phyloP scores from a whole-genome alignment of 2,329 filamentous ascomycete species.

The Metarhizium rileyi region DNA sequence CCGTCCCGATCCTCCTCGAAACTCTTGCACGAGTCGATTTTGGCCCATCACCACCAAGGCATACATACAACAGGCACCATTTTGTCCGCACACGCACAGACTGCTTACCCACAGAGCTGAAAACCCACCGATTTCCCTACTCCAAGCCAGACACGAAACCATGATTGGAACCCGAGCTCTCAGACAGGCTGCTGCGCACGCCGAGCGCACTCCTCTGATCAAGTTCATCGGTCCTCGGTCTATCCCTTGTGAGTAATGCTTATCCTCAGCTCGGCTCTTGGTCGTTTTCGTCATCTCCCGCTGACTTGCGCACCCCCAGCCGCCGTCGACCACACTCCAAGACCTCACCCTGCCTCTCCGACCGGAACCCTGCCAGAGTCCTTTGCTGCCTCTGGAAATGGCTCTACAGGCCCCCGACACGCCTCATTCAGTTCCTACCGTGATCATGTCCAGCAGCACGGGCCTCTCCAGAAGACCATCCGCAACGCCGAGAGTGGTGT shows the following conservation, averaged over 20 bases:
- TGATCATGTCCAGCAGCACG: conserved; percentile 68
- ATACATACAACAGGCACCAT: not conserved
- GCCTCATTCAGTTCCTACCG: conserved; percentile 67
- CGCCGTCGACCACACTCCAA: conserved; percentile 61
- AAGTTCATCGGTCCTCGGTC: conserved; percentile 51
- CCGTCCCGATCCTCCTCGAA: too few species aligned
- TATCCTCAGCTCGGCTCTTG: not conserved
- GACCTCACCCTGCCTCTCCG: conserved; percentile 64
- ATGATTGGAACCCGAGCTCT: conserved; percentile 50
- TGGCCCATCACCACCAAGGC: too few species aligned
- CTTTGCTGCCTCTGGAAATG: conserved; percentile 30
- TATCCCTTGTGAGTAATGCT: conserved; percentile 37
- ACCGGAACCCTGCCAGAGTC: conserved; percentile 49
- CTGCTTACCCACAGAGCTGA: not conserved
- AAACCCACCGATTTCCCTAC: conserved; percentile 1
- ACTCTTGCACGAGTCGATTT: too few species aligned
- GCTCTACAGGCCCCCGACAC: conserved; percentile 31
- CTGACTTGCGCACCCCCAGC: conserved; percentile 36
- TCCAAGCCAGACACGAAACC: not conserved
- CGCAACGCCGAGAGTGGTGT: conserved; percentile 29
- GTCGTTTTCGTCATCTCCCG: not conserved
- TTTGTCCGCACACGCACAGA: not conserved
- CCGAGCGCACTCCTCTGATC: conserved; percentile 52
- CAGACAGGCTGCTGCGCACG: conserved; percentile 48
- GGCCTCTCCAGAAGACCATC: conserved; percentile 56